Evolutionary conservation across 495 filamentous ascomycete genomes (phyloP).

Genomic region (Thermochaetoides thermophila): DNA sequence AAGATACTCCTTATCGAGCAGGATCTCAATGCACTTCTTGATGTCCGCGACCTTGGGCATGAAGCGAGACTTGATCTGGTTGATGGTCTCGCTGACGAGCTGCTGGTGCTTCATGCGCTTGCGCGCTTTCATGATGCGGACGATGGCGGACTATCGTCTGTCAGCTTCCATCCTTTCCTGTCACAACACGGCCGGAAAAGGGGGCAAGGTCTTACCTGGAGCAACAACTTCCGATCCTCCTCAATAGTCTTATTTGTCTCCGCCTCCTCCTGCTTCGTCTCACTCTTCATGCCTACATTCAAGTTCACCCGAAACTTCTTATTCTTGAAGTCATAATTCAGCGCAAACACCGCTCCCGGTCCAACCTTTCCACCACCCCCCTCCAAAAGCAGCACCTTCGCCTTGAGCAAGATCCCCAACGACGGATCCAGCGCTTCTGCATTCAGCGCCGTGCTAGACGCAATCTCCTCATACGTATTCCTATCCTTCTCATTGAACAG

Average conservation of each 20-base stretch:
- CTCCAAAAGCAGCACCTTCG: slow-evolving; percentile 60
- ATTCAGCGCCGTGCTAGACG: slow-evolving; percentile 59
- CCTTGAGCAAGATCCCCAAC: slow-evolving; percentile 72
- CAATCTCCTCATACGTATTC: slow-evolving; percentile 78
- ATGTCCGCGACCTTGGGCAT: slow-evolving; percentile 85
- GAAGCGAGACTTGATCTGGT: slow-evolving; percentile 88
- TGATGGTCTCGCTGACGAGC: slow-evolving; percentile 86
- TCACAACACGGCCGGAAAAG: not conserved
- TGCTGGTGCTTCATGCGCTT: slow-evolving; percentile 96
- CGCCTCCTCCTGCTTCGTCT: slow-evolving; percentile 85
- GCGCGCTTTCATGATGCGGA: slow-evolving; percentile 98
- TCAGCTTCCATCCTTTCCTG: slow-evolving; percentile 10
- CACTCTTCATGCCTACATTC: slow-evolving; percentile 85
- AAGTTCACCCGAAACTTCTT: slow-evolving; percentile 97
- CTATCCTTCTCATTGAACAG: slow-evolving; percentile 85
- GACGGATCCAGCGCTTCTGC: slow-evolving; percentile 74
- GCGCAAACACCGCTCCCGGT: slow-evolving; percentile 54
- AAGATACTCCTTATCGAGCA: slow-evolving; percentile 98
- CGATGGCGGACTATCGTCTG: slow-evolving; percentile 72
- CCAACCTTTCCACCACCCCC: slow-evolving; percentile 63
- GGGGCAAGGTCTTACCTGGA: slow-evolving; percentile 66
- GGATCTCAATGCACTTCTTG: slow-evolving; percentile 98
- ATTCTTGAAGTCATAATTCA: slow-evolving; percentile 92
- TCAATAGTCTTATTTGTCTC: slow-evolving; percentile 99
- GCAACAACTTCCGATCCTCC: slow-evolving; percentile 87